A percentile compares a stretch with the other conserved stretches of the same genome.
Conservation (phyloP, 257 asterid species). For the Nicotiana knightiana region DNA sequence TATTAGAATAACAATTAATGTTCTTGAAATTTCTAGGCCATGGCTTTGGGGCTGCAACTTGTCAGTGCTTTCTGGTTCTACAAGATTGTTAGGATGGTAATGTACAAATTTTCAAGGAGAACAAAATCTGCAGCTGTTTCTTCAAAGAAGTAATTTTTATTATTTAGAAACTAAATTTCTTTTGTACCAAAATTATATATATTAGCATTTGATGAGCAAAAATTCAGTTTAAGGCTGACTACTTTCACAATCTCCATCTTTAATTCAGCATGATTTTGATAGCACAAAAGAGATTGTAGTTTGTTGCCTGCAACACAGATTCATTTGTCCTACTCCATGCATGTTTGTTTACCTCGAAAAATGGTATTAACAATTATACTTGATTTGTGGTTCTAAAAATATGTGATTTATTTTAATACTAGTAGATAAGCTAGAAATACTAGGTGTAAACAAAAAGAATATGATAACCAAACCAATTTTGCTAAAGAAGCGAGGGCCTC, state of each 20-base stretch:
- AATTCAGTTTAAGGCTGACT: background rate
- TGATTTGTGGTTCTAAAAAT: no score
- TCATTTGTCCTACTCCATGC: background rate
- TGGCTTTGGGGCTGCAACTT: constrained; percentile 77
- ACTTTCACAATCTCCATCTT: background rate
- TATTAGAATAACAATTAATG: background rate
- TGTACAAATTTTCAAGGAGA: constrained; percentile 49
- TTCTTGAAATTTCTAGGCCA: constrained; percentile 41
- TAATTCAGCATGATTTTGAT: no score
- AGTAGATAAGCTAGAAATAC: no score
- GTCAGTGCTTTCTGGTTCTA: constrained; percentile 91
- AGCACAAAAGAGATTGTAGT: no score
- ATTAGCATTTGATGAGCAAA: background rate
- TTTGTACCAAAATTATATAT: background rate
- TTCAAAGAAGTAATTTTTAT: constrained; percentile 4
- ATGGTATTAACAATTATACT: no score
- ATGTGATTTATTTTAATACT: no score
- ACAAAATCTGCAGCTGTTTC: constrained; percentile 24
- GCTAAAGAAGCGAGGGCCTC: no score
- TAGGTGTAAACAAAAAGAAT: no score
- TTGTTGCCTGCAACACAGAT: no score
- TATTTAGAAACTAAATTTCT: no score
- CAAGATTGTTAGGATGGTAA: constrained; percentile 73
- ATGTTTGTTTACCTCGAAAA: no score
- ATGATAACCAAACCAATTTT: no score